Base-by-base conservation (phyloP, 345 rosid genomes). In the Orychophragmus violaceus region DNA sequence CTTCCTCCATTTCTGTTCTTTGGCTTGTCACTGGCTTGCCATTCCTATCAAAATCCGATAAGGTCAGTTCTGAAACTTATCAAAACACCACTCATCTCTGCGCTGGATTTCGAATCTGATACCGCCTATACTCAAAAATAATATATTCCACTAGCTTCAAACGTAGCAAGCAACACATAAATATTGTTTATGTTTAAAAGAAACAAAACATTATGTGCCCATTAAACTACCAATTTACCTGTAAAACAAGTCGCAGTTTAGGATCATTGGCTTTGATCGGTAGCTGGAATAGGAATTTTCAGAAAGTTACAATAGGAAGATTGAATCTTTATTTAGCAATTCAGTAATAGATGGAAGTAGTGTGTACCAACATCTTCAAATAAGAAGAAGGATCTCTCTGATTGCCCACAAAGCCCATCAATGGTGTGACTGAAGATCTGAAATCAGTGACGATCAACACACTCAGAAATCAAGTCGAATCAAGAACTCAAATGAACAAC, bases 81-180 rank as follows among this genome's bases (percentile, higher is more conserved):
- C n/a, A n/a, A n/a, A n/a, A 84, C 53, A 49, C 69, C 82, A 68
- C 82, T 78, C 63, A 62, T 77, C 72, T 84, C 85, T 14, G 75
- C 71, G 66, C 90, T 82, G 0, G 96, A 76, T 21, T 82, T 78
- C 22, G 94, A 78, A 59, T 84, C 91, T 46, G 89, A 78, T 65
- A 85, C 69, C 25, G 88, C 96, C 97, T 93, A 57, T 19, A 54
- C 0, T 25, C 35, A 10, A 45, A 66, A 7, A 39, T 2, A 14
- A n/a, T 27, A 35, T 21, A 46, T 46, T 21, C 22, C 9, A 60
- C 54, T 69, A 35, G 13, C 41, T 58, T 48, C 49, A 62, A 52
- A 41, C 10, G 44, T 6, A 52, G 27, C 49, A 42, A 45, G n/a
- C 56, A 67, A 35, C 17, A 45, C 41, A n/a, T 35, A 39, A 29